Evolutionary conservation across 2,329 filamentous ascomycete genomes (phyloP).

Genomic region (Ceratocystiopsis brevicomis): DNA sequence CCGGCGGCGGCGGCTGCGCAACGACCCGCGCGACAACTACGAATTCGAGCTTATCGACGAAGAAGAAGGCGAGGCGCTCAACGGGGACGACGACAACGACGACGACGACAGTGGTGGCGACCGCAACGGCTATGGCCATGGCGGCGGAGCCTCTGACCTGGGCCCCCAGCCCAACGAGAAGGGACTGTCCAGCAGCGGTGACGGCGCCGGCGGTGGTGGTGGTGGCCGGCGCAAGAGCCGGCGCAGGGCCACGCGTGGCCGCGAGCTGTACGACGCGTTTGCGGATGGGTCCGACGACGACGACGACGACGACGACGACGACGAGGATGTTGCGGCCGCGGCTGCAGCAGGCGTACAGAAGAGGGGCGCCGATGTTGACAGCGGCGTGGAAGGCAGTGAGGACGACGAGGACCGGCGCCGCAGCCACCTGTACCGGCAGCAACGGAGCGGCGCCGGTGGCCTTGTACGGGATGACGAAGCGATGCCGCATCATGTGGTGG

Average conservation of each 20-base stretch:
- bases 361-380: constrained; percentile 34
- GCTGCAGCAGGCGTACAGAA: not conserved
- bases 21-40: constrained; percentile 62
- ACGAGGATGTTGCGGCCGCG: constrained; percentile 18
- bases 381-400: constrained; percentile 7
- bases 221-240: constrained; percentile 20
- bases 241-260: constrained; percentile 40
- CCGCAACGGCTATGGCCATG: constrained; percentile 4
- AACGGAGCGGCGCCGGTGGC: constrained; percentile 13
- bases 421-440: no score
- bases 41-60: constrained; percentile 88
- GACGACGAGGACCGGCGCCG: no score
- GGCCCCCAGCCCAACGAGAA: no score
- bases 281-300: constrained; percentile 71
- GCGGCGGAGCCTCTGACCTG: constrained; percentile 11
- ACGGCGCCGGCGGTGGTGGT: not conserved
- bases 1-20: constrained; percentile 55
- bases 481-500: constrained; percentile 30
- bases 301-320: constrained; percentile 30
- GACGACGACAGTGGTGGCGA: not conserved
- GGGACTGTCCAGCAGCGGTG: not conserved
- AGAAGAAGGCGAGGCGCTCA: constrained; percentile 46
- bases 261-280: constrained; percentile 94
- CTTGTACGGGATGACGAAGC: not conserved
- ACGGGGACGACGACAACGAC: constrained; percentile 13